Base-by-base conservation (phyloP, 805 yeast genomes). In the Kurtzmaniella cleridarum region DNA sequence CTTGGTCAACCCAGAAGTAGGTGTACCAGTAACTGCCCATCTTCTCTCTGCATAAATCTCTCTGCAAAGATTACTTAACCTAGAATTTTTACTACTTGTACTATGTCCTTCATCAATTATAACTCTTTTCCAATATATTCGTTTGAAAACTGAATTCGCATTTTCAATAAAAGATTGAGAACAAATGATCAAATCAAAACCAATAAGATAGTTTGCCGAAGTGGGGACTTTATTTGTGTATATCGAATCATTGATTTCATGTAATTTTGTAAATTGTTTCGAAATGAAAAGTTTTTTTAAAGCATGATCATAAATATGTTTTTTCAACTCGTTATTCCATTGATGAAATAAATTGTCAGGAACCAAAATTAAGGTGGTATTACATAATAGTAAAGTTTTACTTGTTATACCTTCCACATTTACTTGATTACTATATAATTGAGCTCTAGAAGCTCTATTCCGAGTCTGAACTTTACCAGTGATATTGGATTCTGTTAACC, bases 1-100 rank as follows among this genome's bases (percentile, higher is more conserved):
- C 32, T 69, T 71, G 0, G 88, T 79, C 38, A 82, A 59, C 0
- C 90, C 90, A 0, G 84, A 71, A 0, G 88, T 81, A 3, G 89
- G 89, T 0, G 90, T 82, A 24, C 90, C 89, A 0, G 84, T 78
- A 1, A 82, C 85, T 0, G 81, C 79, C 90, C 90, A 82, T 43
- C 75, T 69, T 36, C 87, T 65, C 49, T 82, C 90, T 7, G 75
- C 74, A 35, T 59, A 54, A 34, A 83, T 50, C 16, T 62, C 58
- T 27, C 64, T 65, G 14, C 84, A 78, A 27, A 77, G 51, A 7
- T 57, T 50, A 6, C 76, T 79, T 0, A 76, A 68, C 36, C 74
- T 63, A 0, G 84, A 69, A 1, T 68, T 54, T 40, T 69, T 71
- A 6, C 81, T 69, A 42, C 66, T 70, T 74, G 81, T 70, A 20